Percentiles rank a stretch among this genome's conserved stretches.
Conservation (phyloP, 768 basidiomycete species). For the Asterophora parasitica region DNA sequence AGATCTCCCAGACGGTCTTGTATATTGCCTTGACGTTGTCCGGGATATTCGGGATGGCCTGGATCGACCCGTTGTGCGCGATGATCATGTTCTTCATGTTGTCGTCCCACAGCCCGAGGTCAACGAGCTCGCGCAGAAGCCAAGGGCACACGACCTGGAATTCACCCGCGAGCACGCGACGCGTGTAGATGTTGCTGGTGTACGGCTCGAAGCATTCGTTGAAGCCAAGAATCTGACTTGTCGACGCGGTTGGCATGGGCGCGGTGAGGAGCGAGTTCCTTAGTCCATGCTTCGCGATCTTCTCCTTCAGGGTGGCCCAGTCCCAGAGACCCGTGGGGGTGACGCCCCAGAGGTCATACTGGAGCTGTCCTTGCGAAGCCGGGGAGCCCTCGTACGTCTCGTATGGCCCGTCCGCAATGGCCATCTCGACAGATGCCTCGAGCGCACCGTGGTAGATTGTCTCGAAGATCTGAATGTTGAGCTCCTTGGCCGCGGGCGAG, state of each 20-base stretch:
- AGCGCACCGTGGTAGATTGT: constrained; percentile 96
- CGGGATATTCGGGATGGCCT: constrained; percentile 85
- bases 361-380: constrained; percentile 81
- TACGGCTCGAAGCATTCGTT: constrained; percentile 99
- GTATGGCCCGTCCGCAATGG: constrained; percentile 74
- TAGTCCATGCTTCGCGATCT: constrained; percentile 75
- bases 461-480: constrained; percentile 97
- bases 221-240: constrained; percentile 95
- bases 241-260: constrained; percentile 99
- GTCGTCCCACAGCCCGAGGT: constrained; percentile 93
- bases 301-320: constrained; percentile 83
- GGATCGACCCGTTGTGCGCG: constrained; percentile 86
- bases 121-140: constrained; percentile 97
- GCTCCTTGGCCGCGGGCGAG: constrained; percentile 74
- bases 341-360: constrained; percentile 94
- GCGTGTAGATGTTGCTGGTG: constrained; percentile 98
- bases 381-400: constrained; percentile 90
- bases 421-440: constrained; percentile 87
- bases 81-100: constrained; percentile 99
- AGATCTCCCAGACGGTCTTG: constrained; percentile 99
- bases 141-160: constrained; percentile 99
- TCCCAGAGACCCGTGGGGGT: constrained; percentile 92
- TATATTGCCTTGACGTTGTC: constrained; percentile 94
- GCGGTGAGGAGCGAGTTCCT: constrained; percentile 88
- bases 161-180: constrained; percentile 98